Percentiles rank a stretch among this genome's conserved stretches.
These are phyloP conservation scores for Pyrenula aspistea DNA, from an alignment of 495 filamentous ascomycete species.

Conservation along the genomic window DNA sequence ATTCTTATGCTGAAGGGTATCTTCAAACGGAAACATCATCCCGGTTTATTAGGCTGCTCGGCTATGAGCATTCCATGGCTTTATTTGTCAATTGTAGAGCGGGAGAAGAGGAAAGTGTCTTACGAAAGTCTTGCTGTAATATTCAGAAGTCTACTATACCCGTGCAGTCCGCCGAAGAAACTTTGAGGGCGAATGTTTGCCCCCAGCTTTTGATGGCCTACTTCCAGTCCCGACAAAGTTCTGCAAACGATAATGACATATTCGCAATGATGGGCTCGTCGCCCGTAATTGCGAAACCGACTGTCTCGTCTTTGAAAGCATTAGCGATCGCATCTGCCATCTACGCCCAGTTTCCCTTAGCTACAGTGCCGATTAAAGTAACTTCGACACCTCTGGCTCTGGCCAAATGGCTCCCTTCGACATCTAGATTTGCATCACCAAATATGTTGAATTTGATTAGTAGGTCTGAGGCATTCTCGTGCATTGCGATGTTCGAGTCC, in stretches of 20 bases:
- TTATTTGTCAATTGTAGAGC: background rate
- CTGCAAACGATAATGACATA: background rate
- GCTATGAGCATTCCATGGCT: background rate
- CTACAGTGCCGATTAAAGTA: background rate
- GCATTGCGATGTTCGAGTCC: conserved; percentile 15
- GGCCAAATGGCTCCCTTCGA: background rate
- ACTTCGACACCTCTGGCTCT: background rate
- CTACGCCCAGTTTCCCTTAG: conserved; percentile 8
- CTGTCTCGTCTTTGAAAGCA: conserved; percentile 4
- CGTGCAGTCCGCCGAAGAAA: background rate
- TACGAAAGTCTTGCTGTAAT: background rate
- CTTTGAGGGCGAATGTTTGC: background rate
- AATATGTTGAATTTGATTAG: background rate
- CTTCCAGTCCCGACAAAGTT: background rate
- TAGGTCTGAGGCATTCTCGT: background rate
- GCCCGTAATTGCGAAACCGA: background rate
- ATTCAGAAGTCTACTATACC: background rate
- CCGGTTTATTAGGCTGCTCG: background rate
- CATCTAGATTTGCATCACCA: background rate
- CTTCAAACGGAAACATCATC: background rate
- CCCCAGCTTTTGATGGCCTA: background rate
- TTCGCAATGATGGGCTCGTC: background rate
- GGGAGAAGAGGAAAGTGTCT: background rate
- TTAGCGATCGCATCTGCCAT: conserved; percentile 6
- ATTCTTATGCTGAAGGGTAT: background rate